phyloP scores from a whole-genome alignment of 805 yeast species.

The Saccharomycopsis capsularis region DNA sequence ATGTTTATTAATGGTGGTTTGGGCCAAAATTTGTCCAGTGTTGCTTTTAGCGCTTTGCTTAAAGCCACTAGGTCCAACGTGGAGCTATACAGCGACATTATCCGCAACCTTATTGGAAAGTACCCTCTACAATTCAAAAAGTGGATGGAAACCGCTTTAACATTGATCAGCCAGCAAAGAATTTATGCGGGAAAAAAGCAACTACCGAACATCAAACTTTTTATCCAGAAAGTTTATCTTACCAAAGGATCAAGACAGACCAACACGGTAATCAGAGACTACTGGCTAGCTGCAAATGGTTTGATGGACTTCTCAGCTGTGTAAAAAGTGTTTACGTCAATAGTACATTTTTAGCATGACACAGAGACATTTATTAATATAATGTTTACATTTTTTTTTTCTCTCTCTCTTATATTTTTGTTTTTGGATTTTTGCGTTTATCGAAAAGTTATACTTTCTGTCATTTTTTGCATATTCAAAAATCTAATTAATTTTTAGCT shows the following conservation, averaged over 20 bases:
- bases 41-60: conserved; percentile 38
- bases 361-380: no score
- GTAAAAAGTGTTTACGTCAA: no score
- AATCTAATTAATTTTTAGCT: no score
- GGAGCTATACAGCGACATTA: conserved; percentile 47
- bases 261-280: conserved; percentile 33
- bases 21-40: conserved; percentile 30
- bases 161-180: conserved; percentile 27
- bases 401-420: no score
- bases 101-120: conserved; percentile 43
- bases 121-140: conserved; percentile 40
- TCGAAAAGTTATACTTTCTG: no score
- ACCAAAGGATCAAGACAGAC: conserved; percentile 38
- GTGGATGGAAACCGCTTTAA: conserved; percentile 38
- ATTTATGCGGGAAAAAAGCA: conserved; percentile 24
- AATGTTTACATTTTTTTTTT: no score
- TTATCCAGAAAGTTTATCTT: conserved; percentile 32
- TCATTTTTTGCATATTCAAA: no score
- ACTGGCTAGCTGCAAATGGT: conserved; percentile 37
- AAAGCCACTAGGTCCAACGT: conserved; percentile 51
- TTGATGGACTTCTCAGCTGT: conserved; percentile 27
- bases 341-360: no score
- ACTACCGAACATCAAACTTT: conserved; percentile 19
- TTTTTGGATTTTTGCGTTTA: no score
- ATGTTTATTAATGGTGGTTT: conserved; percentile 27